Evolutionary conservation across 257 asterid species (phyloP).

Genomic region (Solanum etuberosum): DNA sequence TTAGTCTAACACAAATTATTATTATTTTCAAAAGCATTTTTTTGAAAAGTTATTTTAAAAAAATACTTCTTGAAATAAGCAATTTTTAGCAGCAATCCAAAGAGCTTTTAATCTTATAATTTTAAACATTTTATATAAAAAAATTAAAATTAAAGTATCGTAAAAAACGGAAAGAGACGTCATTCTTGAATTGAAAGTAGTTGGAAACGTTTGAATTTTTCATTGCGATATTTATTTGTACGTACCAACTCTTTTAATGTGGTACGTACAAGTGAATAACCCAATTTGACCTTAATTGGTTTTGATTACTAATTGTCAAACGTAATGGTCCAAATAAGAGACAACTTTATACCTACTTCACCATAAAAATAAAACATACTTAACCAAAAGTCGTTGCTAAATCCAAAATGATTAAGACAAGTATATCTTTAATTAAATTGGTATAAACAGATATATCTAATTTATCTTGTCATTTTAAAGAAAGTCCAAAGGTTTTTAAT

Average conservation of each 20-base stretch:
- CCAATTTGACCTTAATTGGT: background rate
- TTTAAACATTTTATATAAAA: no score
- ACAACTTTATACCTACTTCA: background rate
- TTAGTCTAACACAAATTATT: background rate
- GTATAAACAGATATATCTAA: background rate
- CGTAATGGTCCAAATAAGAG: background rate
- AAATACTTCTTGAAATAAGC: no score
- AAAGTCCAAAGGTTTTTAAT: background rate
- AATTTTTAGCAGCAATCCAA: no score
- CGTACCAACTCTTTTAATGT: background rate
- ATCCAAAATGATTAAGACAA: background rate
- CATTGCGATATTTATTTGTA: background rate
- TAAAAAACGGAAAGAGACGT: background rate
- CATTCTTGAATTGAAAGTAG: background rate
- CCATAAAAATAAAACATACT: background rate
- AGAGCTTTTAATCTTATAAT: no score
- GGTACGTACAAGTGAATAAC: background rate
- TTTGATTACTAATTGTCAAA: background rate
- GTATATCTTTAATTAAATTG: background rate
- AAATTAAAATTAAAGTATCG: no score
- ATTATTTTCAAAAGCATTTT: no score
- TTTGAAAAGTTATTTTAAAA: no score
- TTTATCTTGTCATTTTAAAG: background rate
- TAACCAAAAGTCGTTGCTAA: background rate
- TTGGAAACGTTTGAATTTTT: background rate